Evolutionary conservation across 371 early-diverging fungal genomes (phyloP).

Genomic region (Rhizopus sp.): DNA sequence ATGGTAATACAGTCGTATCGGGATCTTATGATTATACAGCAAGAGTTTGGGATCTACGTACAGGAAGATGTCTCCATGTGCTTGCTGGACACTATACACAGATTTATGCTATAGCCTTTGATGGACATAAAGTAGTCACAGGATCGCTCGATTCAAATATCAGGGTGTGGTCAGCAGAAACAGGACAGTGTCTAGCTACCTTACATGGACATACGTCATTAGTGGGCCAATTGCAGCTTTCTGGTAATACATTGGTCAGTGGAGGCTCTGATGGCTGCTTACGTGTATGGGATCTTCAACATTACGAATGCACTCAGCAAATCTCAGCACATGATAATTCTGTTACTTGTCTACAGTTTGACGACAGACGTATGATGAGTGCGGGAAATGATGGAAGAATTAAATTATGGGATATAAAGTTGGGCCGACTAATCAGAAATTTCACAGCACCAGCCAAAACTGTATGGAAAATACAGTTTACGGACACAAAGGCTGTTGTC

Average conservation of each 20-base stretch:
- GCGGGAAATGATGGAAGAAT: constrained; percentile 87
- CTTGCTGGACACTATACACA: constrained; percentile 72
- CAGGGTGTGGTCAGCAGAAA: constrained; percentile 71
- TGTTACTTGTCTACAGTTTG: constrained; percentile 87
- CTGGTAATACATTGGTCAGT: constrained; percentile 72
- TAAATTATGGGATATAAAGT: constrained; percentile 83
- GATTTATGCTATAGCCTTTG: constrained; percentile 71
- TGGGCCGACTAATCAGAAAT: constrained; percentile 73
- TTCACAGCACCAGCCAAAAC: constrained; percentile 62
- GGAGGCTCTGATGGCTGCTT: constrained; percentile 88
- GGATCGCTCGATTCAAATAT: constrained; percentile 80
- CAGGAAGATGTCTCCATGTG: constrained; percentile 69
- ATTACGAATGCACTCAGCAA: constrained; percentile 64
- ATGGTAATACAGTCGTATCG: constrained; percentile 75
- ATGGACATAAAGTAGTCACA: constrained; percentile 68
- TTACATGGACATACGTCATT: constrained; percentile 83
- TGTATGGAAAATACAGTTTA: constrained; percentile 66
- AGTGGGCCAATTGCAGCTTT: constrained; percentile 84
- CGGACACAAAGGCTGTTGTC: constrained; percentile 64
- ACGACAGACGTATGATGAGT: constrained; percentile 77
- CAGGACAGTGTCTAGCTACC: constrained; percentile 60
- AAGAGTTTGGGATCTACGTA: constrained; percentile 82
- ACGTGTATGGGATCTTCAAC: constrained; percentile 85
- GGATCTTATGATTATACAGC: constrained; percentile 93
- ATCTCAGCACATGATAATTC: constrained; percentile 82